Conservation (phyloP, 139 green algal genomes). For the Auxenochlorella protothecoides region DNA sequence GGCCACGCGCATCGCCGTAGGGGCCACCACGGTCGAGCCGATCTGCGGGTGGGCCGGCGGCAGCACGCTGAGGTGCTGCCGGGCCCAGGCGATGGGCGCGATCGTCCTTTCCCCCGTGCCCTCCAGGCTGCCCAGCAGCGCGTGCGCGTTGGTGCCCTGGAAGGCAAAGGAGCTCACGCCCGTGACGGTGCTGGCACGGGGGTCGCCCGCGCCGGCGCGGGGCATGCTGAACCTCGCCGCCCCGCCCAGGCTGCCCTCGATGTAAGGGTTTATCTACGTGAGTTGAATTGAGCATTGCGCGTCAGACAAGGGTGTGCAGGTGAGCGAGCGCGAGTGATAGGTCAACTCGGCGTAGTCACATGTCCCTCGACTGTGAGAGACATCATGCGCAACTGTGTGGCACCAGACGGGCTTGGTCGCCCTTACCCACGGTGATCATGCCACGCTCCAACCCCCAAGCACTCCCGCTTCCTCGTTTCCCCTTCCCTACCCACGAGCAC, state of each 20-base stretch:
- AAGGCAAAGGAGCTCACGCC: slow-evolving; percentile 46
- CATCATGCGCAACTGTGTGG: too few species aligned
- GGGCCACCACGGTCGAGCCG: neutral
- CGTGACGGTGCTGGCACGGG: neutral
- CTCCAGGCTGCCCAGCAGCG: neutral
- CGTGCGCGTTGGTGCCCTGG: slow-evolving; percentile 55
- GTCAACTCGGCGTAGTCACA: too few species aligned
- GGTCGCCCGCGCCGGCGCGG: neutral
- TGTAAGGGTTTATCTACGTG: slow-evolving; percentile 15
- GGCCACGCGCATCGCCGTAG: too few species aligned
- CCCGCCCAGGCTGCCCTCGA: slow-evolving; percentile 1
- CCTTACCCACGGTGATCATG: too few species aligned
- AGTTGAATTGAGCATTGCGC: neutral
- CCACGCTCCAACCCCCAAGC: too few species aligned
- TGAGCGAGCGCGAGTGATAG: too few species aligned
- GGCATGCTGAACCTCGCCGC: neutral
- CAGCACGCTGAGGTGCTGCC: slow-evolving; percentile 14
- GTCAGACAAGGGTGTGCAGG: neutral
- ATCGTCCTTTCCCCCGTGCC: neutral
- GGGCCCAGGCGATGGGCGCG: slow-evolving; percentile 3
- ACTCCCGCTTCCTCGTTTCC: too few species aligned
- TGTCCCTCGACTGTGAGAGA: too few species aligned
- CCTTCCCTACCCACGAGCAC: neutral
- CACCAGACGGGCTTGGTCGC: too few species aligned
- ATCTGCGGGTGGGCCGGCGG: slow-evolving; percentile 12